Base-by-base conservation (phyloP, 768 basidiomycete genomes). In the Suillus ampliporus region DNA sequence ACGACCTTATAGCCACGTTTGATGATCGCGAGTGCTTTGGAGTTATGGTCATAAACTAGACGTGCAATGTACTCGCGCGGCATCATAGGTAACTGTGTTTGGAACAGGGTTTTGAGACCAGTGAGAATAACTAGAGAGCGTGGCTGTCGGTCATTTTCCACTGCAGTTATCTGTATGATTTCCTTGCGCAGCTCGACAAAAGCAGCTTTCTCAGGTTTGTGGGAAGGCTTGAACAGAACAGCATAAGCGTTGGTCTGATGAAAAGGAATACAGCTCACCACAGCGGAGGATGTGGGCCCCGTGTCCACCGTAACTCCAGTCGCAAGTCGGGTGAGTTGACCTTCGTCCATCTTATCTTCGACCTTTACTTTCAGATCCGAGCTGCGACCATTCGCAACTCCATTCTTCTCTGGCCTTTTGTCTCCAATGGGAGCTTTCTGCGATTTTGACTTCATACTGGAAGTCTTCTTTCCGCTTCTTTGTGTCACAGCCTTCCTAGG, bases 21-120 rank as follows among this genome's bases (percentile, higher is more conserved):
- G 72, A 97, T 89, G 71, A 99, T 97, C 3, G 95, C 97, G 58
- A 99, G 84, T 38, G 87, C 86, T 71, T 91, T 91, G n/a, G 97
- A 97, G 71, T 95, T 97, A 43, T 83, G 80, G 72, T 99, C 97
- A 68, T 93, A 93, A 1, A 98, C 97, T 31, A 99, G 84, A 26
- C 97, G 87, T 4, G 97, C 94, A 68, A 99, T 99, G 72, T 99
- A 99, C 73, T 99, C 97, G 70, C 95, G 83, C 14, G 97, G 97
- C 97, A 99, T 99, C 77, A 98, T 98, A 8, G 97, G 97, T 2
- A 99, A 78, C 75, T 99, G 97, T 67, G 93, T 92, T 71, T 97
- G 97, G 72, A 99, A 99, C 17, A 99, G 87, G 10, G 94, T 95
- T 78, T 98, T 99, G 62, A 99, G 82, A n/a, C 94, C 94, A 4